Evolutionary conservation across 139 green algal genomes (phyloP).

Genomic region (Coccomyxa sp.): DNA sequence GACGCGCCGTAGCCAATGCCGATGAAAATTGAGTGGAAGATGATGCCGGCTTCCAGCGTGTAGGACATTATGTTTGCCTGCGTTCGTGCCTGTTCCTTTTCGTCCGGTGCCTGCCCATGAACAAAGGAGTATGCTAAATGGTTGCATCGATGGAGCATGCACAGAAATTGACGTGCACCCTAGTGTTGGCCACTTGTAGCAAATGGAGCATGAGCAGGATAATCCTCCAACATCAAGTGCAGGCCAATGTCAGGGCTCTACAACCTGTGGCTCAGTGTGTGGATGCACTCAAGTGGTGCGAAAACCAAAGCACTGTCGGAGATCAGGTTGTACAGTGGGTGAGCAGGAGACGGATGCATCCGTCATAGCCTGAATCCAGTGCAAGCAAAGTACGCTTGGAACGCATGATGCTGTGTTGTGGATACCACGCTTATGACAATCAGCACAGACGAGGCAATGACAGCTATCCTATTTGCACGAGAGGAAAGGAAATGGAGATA

Average conservation of each 20-base stretch:
- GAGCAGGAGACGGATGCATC: not conserved
- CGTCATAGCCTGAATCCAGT: too few species aligned
- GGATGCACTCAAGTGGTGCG: not conserved
- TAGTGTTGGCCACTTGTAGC: not conserved
- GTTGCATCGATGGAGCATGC: not conserved
- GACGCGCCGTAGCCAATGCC: constrained; percentile 46
- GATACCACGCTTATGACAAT: too few species aligned
- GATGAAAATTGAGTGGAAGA: constrained; percentile 48
- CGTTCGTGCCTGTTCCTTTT: not conserved
- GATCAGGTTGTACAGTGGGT: too few species aligned
- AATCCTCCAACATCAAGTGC: not conserved
- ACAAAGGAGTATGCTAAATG: not conserved
- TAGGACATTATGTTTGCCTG: not conserved
- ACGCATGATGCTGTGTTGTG: too few species aligned
- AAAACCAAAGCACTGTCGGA: too few species aligned
- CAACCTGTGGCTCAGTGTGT: not conserved
- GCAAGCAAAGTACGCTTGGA: too few species aligned
- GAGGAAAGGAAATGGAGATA: not conserved
- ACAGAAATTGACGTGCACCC: not conserved
- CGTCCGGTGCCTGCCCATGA: not conserved
- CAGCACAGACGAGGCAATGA: not conserved
- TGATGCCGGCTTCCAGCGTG: constrained; percentile 30
- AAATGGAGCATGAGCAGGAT: not conserved
- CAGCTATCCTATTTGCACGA: not conserved
- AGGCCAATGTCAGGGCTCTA: not conserved